These are phyloP conservation scores for Micractinium sp. DNA, from an alignment of 139 green algal genomes.

Conservation along the genomic window DNA sequence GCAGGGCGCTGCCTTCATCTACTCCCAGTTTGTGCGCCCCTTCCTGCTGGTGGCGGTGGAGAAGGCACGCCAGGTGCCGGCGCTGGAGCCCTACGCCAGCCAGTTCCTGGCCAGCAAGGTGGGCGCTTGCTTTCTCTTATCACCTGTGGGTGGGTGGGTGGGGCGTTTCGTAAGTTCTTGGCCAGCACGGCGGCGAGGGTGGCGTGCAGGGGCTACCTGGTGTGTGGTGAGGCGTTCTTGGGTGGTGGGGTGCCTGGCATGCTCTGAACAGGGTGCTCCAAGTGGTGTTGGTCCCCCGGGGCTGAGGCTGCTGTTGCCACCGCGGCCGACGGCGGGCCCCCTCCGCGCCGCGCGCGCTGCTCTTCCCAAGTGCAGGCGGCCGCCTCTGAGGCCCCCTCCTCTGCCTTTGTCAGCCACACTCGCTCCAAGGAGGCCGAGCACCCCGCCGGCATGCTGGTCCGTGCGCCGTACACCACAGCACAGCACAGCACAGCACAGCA, in stretches of 20 bases:
- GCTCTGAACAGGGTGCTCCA: background rate
- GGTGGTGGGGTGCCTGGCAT: too few relatives aligned
- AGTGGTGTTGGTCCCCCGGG: background rate
- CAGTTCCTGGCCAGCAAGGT: constrained; percentile 4
- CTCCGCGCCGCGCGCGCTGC: too few relatives aligned
- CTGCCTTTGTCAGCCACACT: background rate
- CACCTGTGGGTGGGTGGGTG: background rate
- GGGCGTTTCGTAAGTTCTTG: background rate
- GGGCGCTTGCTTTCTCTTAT: background rate
- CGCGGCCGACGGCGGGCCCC: too few relatives aligned
- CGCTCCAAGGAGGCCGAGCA: background rate
- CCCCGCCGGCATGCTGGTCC: background rate
- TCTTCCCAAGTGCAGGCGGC: background rate
- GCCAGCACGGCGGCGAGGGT: too few relatives aligned
- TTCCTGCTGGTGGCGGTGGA: constrained; percentile 31
- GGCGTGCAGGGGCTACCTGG: too few relatives aligned
- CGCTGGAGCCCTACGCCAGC: constrained; percentile 35
- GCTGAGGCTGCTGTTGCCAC: background rate
- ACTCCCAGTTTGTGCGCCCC: constrained; percentile 26
- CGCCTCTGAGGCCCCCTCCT: background rate
- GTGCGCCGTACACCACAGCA: background rate
- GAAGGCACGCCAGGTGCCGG: constrained; percentile 30
- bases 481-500: background rate
- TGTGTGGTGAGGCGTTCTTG: too few relatives aligned
- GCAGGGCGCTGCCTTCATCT: constrained; percentile 40